Base-by-base conservation (phyloP, 192 early-diverging fungal genomes). In the Mortierella antarctica region DNA sequence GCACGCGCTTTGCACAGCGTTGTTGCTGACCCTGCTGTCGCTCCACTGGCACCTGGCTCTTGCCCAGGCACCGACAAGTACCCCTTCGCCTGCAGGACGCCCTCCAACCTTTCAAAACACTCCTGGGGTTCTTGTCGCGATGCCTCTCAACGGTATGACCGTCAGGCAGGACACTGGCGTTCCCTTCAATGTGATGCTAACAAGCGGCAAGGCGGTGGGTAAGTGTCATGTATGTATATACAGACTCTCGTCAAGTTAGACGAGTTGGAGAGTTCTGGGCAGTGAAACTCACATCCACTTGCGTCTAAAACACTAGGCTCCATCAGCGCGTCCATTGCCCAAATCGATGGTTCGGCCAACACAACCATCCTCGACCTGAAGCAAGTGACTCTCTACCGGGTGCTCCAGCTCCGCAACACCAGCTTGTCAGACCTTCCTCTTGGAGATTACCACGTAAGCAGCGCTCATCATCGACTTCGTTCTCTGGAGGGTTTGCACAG, bases 281-380 rank as follows among this genome's bases (percentile, higher is more conserved):
- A 6, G 44, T 11, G 15, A 12, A 10, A 45, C 7, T 48, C 18
- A 44, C 31, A 23, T 48, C 20, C 5, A n/a, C 20, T 23, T 20
- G 2, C 5, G 7, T 13, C 51, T 12, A 1, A 1, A 15, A 20
- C 14, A 40, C 45, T 66, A 66, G 52, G 49, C 13, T 52, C 21
- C 1, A 31, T 52, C 47, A 14, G 31, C 5, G 40, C 20, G 31
- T 23, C 60, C 6, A 12, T 55, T 8, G 65, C 65, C 20, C 53
- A 66, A 9, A 23, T 53, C 11, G 65, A 66, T 42, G 65, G 65
- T 17, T 66, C 65, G 17, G 48, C 51, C n/a, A 66, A 66, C 41
- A 56, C 40, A n/a, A 66, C 62, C 4, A 50, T 65, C 17, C 4
- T 56, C 23, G 65, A 55, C 9, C 31, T 51, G 48, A 50, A 53